phyloP scores from a whole-genome alignment of 2,329 filamentous ascomycete species.

The Penicillium sp. region DNA sequence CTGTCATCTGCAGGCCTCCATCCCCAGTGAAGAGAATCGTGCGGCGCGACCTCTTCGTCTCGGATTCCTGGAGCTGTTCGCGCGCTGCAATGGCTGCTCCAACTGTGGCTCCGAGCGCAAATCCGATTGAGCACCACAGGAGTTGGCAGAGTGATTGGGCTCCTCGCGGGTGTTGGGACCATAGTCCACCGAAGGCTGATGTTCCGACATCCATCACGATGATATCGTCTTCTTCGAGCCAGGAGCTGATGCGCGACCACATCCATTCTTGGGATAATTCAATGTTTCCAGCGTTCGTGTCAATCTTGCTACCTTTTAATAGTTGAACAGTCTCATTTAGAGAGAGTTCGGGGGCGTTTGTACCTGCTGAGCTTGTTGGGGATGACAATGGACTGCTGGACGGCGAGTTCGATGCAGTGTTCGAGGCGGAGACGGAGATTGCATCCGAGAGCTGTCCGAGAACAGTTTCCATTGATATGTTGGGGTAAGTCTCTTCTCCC shows the following conservation, averaged over 20 bases:
- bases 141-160: constrained; percentile 75
- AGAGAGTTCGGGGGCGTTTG: background rate
- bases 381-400: background rate
- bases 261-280: constrained; percentile 54
- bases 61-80: constrained; percentile 45
- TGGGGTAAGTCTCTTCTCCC: constrained; percentile 71
- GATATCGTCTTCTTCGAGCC: constrained; percentile 69
- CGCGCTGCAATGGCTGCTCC: constrained; percentile 71
- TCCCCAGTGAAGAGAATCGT: constrained; percentile 85
- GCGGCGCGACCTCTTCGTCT: constrained; percentile 45
- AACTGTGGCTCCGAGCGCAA: constrained; percentile 59
- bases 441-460: constrained; percentile 64
- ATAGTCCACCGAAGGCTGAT: constrained; percentile 79
- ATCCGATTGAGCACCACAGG: constrained; percentile 66
- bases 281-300: constrained; percentile 52
- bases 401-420: constrained; percentile 22
- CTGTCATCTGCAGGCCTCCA: constrained; percentile 79
- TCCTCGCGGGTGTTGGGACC: constrained; percentile 69
- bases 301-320: constrained; percentile 50
- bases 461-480: constrained; percentile 73
- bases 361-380: background rate
- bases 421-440: constrained; percentile 50
- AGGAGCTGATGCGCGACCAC: constrained; percentile 72
- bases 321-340: background rate
- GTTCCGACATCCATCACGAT: constrained; percentile 83